Evolutionary conservation across 129 eudicot species (phyloP).

Genomic region (Heracleum sosnowskyi): DNA sequence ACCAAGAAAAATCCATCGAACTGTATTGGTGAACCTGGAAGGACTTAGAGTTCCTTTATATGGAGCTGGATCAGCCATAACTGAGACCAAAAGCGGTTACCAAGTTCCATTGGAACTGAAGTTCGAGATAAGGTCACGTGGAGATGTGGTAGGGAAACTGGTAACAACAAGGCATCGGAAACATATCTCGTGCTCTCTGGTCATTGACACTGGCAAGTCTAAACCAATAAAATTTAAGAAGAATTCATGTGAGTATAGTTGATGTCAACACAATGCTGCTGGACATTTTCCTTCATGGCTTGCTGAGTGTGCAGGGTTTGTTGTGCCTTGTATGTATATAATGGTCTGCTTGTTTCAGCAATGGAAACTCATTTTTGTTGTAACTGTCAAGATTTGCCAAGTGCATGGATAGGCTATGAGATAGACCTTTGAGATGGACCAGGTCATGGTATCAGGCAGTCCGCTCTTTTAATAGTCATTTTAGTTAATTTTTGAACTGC

Average conservation of each 20-base stretch:
- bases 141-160: conserved; percentile 86
- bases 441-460: no score
- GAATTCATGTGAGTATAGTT: conserved; percentile 60
- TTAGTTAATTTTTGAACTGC: no score
- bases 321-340: background rate
- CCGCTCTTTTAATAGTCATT: no score
- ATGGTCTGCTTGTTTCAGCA: background rate
- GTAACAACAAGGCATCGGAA: conserved; percentile 60
- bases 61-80: conserved; percentile 82
- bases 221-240: conserved; percentile 70
- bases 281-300: background rate
- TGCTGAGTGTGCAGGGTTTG: conserved; percentile 2
- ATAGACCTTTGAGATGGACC: background rate
- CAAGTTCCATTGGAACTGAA: conserved; percentile 63
- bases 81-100: conserved; percentile 24
- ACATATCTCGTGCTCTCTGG: conserved; percentile 54
- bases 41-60: conserved; percentile 79
- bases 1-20: conserved; percentile 65
- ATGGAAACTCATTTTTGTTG: background rate
- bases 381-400: background rate
- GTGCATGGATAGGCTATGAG: background rate
- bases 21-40: conserved; percentile 40
- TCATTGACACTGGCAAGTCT: conserved; percentile 44
- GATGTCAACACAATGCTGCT: conserved; percentile 9
- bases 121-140: conserved; percentile 56